phyloP scores from a whole-genome alignment of 2,329 filamentous ascomycete species.

The Diaporthe citri region DNA sequence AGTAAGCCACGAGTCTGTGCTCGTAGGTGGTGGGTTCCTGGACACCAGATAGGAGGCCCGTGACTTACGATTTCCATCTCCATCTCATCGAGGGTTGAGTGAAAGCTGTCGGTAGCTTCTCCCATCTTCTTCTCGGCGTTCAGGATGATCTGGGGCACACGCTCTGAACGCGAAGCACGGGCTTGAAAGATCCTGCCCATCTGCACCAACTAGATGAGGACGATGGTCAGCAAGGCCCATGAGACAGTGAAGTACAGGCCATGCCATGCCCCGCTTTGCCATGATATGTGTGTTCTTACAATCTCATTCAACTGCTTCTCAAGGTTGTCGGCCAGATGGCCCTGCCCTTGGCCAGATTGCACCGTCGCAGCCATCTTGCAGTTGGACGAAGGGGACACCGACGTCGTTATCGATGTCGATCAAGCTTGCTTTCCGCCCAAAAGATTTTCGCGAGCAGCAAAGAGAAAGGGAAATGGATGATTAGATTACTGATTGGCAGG shows the following conservation, averaged over 20 bases:
- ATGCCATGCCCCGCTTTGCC: too few species aligned
- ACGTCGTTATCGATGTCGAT: background rate
- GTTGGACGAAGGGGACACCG: background rate
- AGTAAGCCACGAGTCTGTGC: background rate
- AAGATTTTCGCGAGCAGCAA: background rate
- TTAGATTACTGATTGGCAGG: background rate
- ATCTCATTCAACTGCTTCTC: constrained; percentile 37
- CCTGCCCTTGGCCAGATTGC: constrained; percentile 17
- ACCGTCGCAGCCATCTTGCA: constrained; percentile 18
- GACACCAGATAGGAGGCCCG: background rate
- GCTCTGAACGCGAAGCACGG: constrained; percentile 26
- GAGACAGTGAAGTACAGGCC: background rate
- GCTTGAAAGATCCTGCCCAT: constrained; percentile 39
- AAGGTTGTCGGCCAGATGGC: constrained; percentile 39
- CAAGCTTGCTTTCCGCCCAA: background rate
- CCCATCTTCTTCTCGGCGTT: constrained; percentile 39
- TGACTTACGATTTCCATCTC: constrained; percentile 40
- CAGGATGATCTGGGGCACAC: constrained; percentile 31
- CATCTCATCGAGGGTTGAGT: constrained; percentile 40
- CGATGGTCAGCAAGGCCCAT: constrained; percentile 8
- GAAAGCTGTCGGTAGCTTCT: constrained; percentile 37
- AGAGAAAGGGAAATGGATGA: background rate
- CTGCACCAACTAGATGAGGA: constrained; percentile 37
- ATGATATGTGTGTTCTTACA: constrained; percentile 17
- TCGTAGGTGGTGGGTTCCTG: too few species aligned